Evolutionary conservation across 2,329 filamentous ascomycete genomes (phyloP), one percentile per base, ranked within the genome.

Genomic region (Elsinoe fawcettii): DNA sequence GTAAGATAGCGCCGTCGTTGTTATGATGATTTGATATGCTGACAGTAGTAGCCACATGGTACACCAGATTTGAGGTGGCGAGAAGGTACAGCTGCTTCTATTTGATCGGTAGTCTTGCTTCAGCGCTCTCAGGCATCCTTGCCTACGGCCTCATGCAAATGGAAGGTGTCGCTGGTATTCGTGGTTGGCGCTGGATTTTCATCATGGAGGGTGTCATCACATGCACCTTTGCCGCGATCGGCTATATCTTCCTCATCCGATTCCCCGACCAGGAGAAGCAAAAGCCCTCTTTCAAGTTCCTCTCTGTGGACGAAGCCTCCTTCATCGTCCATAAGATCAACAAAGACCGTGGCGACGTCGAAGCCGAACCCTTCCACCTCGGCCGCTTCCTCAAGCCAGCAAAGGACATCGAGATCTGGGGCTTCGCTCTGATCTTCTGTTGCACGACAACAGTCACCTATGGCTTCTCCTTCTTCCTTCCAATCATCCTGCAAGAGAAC

Each of bases 391-490:
- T 69, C 44, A 69, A 67, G 23, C 71, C 73, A 8, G 77, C 69
- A 2, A 56, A 70, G 0, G 79, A 81, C 60, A 64, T 73, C 56
- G 81, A 81, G 62, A 71, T 81, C 56, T 81, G 79, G 78, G 74
- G 69, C 2, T 81, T 78, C 59, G 78, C 76, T 0, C 59, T 78
- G 64, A 76, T 80, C 55, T 80, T 79, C 67, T 76, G 75, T 71
- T 80, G 82, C 67, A 82, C 82, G 2, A 90, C 87, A 0, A 87
- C 85, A 9, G 58, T 59, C 36, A 67, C 66, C 3, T 71, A 70
- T 54, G 68, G 67, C 1, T 79, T 93, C 7, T 85, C 87, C 1
- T 92, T 87, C 70, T 92, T 91, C 66, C 72, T 91, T 3, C 88
- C 88, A 5, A 81, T 91, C 65, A 88, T 93, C 63, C 80, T 95